Conservation (phyloP, 2,329 filamentous ascomycete genomes). For the Scedosporium dehoogii region DNA sequence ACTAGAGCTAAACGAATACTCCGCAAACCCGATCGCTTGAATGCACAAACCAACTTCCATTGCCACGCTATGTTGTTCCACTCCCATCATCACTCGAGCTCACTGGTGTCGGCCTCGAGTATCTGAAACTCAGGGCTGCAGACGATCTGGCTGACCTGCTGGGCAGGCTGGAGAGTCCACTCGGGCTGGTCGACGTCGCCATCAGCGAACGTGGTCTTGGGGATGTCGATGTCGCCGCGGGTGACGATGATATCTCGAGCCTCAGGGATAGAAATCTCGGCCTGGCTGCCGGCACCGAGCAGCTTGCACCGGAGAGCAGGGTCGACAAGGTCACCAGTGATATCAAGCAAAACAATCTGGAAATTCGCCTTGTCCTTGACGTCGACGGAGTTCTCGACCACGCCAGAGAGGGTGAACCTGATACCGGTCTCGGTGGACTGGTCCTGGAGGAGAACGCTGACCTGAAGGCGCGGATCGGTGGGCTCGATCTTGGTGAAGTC, state of each 20-base stretch:
- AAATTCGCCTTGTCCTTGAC: not conserved
- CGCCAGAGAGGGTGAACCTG: not conserved
- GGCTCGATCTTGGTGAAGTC: not conserved
- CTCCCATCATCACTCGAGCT: too few relatives aligned
- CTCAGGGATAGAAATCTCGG: not conserved
- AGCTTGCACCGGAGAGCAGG: not conserved
- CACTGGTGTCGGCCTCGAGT: not conserved
- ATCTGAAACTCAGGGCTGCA: not conserved
- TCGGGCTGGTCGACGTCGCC: constrained; percentile 1
- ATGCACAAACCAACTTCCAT: too few relatives aligned
- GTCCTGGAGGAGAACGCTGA: not conserved
- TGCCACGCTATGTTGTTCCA: too few relatives aligned
- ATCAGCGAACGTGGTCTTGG: constrained; percentile 28
- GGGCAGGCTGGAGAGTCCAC: not conserved
- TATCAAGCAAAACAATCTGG: not conserved
- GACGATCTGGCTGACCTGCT: not conserved
- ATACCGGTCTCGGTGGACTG: not conserved
- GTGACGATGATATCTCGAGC: constrained; percentile 10
- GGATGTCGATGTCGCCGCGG: constrained; percentile 19
- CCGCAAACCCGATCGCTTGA: too few relatives aligned
- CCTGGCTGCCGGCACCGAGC: not conserved
- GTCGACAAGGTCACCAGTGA: not conserved
- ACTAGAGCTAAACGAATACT: too few relatives aligned
- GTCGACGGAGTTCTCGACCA: not conserved
- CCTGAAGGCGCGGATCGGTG: not conserved